Evolutionary conservation across 108 stramenopile genomes (phyloP).

Genomic region (Asterionellopsis glacialis): DNA sequence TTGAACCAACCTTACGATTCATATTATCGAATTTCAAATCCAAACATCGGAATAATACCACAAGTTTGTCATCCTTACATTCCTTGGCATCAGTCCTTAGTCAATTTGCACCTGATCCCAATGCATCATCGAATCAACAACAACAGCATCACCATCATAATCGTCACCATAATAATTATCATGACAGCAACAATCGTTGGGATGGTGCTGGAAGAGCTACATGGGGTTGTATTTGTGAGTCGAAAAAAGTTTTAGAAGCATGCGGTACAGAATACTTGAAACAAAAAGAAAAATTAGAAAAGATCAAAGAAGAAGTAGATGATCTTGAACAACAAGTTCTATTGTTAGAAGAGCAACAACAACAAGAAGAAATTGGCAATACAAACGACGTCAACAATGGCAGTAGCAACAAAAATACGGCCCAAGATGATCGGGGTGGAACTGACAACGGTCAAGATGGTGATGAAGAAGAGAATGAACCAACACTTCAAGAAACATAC

Average conservation of each 20-base stretch:
- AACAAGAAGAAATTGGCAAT: slow-evolving; percentile 15
- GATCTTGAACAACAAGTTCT: slow-evolving; percentile 27
- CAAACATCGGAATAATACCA: slow-evolving; percentile 56
- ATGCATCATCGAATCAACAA: not conserved
- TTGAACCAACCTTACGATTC: slow-evolving; percentile 74
- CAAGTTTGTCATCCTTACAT: slow-evolving; percentile 69
- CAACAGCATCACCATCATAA: slow-evolving; percentile 15
- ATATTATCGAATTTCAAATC: slow-evolving; percentile 84
- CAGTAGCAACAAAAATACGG: not conserved
- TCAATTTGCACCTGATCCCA: slow-evolving; percentile 12
- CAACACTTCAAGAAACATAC: slow-evolving; percentile 23
- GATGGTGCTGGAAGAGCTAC: slow-evolving; percentile 77
- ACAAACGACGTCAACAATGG: not conserved
- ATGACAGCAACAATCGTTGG: not conserved
- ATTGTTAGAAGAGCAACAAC: slow-evolving; percentile 16
- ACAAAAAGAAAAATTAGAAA: slow-evolving; percentile 51
- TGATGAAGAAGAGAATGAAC: slow-evolving; percentile 15
- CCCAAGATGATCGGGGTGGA: not conserved
- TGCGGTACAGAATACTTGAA: slow-evolving; percentile 49
- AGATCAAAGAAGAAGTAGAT: slow-evolving; percentile 40
- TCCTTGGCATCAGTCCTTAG: slow-evolving; percentile 70
- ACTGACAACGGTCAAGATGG: no score
- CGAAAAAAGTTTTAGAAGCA: slow-evolving; percentile 70
- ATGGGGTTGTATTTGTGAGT: slow-evolving; percentile 85
- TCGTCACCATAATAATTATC: not conserved